Evolutionary conservation across 2,329 filamentous ascomycete species (phyloP).

Genomic region (Beauveria medogensis): DNA sequence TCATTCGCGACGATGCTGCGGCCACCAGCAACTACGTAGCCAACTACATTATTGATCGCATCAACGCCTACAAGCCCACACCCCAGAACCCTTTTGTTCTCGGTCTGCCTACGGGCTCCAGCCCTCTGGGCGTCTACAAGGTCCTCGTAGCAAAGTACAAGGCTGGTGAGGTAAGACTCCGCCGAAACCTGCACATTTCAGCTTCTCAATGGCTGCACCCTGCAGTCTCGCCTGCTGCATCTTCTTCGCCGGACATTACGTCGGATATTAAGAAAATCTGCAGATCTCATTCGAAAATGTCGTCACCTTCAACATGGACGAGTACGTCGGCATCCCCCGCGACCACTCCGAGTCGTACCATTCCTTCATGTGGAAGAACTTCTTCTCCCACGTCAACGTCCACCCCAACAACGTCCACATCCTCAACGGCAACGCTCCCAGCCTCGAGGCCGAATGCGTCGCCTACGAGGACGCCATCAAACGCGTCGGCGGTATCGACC

Average conservation of each 20-base stretch:
- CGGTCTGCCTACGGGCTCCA: constrained; percentile 76
- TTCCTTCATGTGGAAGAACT: constrained; percentile 88
- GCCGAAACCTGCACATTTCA: not conserved
- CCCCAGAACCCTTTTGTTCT: constrained; percentile 69
- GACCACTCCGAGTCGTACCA: constrained; percentile 83
- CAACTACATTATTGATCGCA: constrained; percentile 75
- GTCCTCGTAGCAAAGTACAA: constrained; percentile 65
- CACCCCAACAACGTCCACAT: constrained; percentile 77
- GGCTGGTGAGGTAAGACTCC: constrained; percentile 43
- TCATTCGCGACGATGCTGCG: constrained; percentile 66
- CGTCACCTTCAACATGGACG: constrained; percentile 90
- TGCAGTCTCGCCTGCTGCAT: too few species aligned
- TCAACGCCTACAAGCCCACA: constrained; percentile 68
- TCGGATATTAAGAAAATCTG: constrained; percentile 2
- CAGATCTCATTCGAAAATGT: constrained; percentile 81
- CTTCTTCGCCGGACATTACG: not conserved
- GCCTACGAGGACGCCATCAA: constrained; percentile 74
- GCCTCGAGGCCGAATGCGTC: constrained; percentile 68
- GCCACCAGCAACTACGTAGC: constrained; percentile 68
- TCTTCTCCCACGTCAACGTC: constrained; percentile 81
- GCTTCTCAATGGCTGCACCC: not conserved
- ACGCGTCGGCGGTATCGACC: constrained; percentile 67
- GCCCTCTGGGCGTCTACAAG: constrained; percentile 69
- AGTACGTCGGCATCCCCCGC: constrained; percentile 76
- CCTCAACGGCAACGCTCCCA: constrained; percentile 69